Percentiles rank a stretch among this genome's conserved stretches.
These are phyloP conservation scores for Talaromyces sp. DNA, from an alignment of 2,329 filamentous ascomycete species.

Conservation along the genomic window DNA sequence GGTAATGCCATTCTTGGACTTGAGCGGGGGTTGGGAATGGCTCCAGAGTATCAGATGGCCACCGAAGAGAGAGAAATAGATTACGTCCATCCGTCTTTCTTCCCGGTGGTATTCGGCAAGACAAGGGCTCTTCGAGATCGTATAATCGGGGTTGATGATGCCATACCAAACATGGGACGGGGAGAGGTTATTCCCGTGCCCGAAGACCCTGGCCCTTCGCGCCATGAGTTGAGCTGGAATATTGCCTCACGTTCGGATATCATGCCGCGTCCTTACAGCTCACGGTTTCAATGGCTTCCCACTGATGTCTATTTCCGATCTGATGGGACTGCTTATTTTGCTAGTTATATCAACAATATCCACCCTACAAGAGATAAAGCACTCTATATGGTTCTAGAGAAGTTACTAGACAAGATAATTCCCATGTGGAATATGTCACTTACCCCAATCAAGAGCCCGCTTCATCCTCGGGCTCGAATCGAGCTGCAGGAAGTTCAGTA, in stretches of 20 bases:
- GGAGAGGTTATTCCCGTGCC: constrained; percentile 27
- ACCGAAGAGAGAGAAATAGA: constrained; percentile 52
- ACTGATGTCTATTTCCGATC: constrained; percentile 35
- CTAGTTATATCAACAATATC: constrained; percentile 48
- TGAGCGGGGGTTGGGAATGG: constrained; percentile 49
- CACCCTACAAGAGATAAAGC: constrained; percentile 35
- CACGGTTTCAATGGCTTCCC: constrained; percentile 47
- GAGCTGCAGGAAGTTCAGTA: constrained; percentile 31
- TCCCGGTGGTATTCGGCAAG: constrained; percentile 48
- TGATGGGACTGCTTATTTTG: constrained; percentile 31
- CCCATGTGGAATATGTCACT: constrained; percentile 29
- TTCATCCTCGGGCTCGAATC: constrained; percentile 32
- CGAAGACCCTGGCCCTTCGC: constrained; percentile 29
- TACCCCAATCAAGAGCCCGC: constrained; percentile 31
- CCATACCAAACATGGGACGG: constrained; percentile 24
- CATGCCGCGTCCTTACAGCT: constrained; percentile 30
- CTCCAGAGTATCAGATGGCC: constrained; percentile 53
- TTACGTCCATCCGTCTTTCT: constrained; percentile 63
- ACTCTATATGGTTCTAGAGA: constrained; percentile 40
- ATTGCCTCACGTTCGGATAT: constrained; percentile 29
- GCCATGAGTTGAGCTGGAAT: constrained; percentile 31
- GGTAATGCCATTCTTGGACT: constrained; percentile 45
- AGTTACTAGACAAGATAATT: constrained; percentile 30
- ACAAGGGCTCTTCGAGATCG: constrained; percentile 29
- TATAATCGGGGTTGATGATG: constrained; percentile 27